Evolutionary conservation across 208 protist species (phyloP).

Genomic region (Dictyostelium gargantuum): DNA sequence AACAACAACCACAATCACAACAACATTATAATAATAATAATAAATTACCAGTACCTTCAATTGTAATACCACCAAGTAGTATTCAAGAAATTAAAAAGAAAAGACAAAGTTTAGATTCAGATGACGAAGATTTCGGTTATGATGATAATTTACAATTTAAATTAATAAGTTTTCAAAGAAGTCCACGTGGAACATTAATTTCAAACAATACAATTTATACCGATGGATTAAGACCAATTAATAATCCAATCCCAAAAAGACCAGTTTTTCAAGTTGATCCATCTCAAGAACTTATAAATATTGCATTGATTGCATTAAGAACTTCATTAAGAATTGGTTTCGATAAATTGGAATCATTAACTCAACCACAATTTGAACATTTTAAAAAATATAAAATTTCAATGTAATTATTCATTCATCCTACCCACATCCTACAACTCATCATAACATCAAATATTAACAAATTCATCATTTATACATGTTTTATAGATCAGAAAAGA

Average conservation of each 20-base stretch:
- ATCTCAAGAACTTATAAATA: slow-evolving; percentile 10
- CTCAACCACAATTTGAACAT: slow-evolving; percentile 44
- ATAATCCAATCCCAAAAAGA: slow-evolving; percentile 55
- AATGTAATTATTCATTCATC: slow-evolving; percentile 42
- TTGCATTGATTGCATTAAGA: slow-evolving; percentile 31
- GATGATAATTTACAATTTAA: background rate
- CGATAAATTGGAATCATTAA: background rate
- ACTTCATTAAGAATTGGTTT: background rate
- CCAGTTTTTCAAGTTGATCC: slow-evolving; percentile 12
- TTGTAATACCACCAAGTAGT: background rate
- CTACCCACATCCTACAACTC: no score
- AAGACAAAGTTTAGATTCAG: background rate
- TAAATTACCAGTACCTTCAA: background rate
- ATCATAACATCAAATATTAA: no score
- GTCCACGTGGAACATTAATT: background rate
- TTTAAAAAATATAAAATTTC: slow-evolving; percentile 58
- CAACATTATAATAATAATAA: background rate
- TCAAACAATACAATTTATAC: no score
- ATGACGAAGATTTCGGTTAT: slow-evolving; percentile 48
- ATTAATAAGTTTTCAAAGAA: background rate
- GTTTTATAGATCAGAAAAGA: slow-evolving; percentile 19
- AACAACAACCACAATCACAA: no score
- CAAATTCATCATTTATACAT: no score
- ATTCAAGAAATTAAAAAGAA: background rate
- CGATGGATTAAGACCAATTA: slow-evolving; percentile 15